Base-by-base conservation (phyloP, 2,329 filamentous ascomycete species). In the Akanthomyces uredinophilus region DNA sequence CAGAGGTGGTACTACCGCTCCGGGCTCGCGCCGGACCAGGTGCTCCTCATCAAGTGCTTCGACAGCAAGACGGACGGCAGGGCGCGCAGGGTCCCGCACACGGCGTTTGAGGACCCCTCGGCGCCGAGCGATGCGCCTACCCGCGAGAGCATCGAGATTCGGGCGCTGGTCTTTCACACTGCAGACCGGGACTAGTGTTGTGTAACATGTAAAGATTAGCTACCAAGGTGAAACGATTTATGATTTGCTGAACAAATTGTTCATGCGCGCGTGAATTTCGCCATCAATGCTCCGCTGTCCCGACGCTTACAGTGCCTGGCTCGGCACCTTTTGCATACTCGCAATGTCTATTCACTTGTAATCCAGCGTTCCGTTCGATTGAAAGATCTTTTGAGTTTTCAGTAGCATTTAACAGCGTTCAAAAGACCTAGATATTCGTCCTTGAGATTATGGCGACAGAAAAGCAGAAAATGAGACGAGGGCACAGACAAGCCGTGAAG, bases 101-200 rank as follows among this genome's bases (percentile, higher is more conserved):
- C 78, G 6, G 81, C 83, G 2, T 86, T 87, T 74, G 72, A 72
- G 20, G 78, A 84, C 69, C 73, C 77, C 10, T 55, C 51, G 11
- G 73, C 76, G 18, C 64, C 71, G 14, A 70, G 75, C 56, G 70
- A 74, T 54, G 71, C 74, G 22, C 76, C 81, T 14, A 72, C 81
- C 1, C 78, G 89, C 65, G 87, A 85, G 75, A 86, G 82, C 69
- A 84, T 86, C 63, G 84, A 87, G 71, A 74, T 86, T 2, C 70
- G 83, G 51, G 76, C 78, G 5, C 71, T 85, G 66, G 81, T 84
- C 1, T 85, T 85, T 64, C 75, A 81, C 67, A 73, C 76, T 0
- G 71, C 80, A 27, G 74, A 76, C 54, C 65, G 68, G 6, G 72
- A 74, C 16, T 75, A 62, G 65, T 10, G 20, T n/a, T 39, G 20